Percentiles rank a stretch among this genome's conserved stretches.
These are phyloP conservation scores for Trichoderma simmonsii DNA, from an alignment of 2,329 filamentous ascomycete species.

Conservation along the genomic window DNA sequence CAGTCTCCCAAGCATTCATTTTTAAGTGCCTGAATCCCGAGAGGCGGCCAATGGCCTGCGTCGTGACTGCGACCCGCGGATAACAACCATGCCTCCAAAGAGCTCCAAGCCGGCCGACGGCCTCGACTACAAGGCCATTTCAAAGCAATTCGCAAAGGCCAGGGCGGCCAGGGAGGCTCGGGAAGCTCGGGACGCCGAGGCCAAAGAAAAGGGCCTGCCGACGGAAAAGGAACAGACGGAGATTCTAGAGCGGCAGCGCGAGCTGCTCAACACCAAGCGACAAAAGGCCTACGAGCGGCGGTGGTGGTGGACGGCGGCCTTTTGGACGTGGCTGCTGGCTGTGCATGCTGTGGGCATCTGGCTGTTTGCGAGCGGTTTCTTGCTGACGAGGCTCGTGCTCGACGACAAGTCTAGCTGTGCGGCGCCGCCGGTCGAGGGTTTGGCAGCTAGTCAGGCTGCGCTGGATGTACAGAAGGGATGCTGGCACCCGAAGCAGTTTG, in stretches of 20 bases:
- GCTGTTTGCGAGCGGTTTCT: slow-evolving; percentile 92
- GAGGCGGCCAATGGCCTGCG: slow-evolving; percentile 18
- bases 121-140: slow-evolving; percentile 52
- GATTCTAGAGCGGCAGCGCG: slow-evolving; percentile 43
- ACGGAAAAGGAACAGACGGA: slow-evolving; percentile 35
- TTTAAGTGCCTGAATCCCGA: not conserved
- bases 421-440: slow-evolving; percentile 61
- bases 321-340: slow-evolving; percentile 67
- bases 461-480: slow-evolving; percentile 64
- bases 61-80: slow-evolving; percentile 8
- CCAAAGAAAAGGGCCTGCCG: slow-evolving; percentile 29
- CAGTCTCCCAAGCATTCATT: not conserved
- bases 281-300: slow-evolving; percentile 50
- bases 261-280: slow-evolving; percentile 46
- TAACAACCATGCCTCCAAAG: slow-evolving; percentile 28
- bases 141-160: slow-evolving; percentile 52
- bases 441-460: slow-evolving; percentile 44
- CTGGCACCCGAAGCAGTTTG: slow-evolving; percentile 93
- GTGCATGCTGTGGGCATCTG: slow-evolving; percentile 80
- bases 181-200: slow-evolving; percentile 35
- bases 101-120: slow-evolving; percentile 27
- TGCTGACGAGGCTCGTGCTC: slow-evolving; percentile 80
- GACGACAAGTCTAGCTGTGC: slow-evolving; percentile 71
- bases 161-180: slow-evolving; percentile 46
- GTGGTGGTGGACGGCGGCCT: slow-evolving; percentile 59